Conservation (phyloP, 768 basidiomycete genomes). For the Mycena albidolilacea region DNA sequence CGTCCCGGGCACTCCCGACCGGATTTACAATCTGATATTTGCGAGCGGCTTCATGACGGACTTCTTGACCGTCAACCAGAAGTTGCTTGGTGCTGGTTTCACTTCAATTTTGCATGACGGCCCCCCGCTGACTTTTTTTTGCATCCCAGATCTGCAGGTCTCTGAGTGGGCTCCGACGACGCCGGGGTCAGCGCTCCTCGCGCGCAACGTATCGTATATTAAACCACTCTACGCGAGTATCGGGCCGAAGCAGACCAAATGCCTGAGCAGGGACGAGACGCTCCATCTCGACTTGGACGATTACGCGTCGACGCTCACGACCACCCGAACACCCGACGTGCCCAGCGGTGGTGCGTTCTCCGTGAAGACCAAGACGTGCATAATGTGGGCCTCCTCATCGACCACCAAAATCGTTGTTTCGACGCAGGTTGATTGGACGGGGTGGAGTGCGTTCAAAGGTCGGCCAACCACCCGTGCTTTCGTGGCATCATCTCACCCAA, state of each 20-base stretch:
- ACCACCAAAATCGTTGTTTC: conserved; percentile 88
- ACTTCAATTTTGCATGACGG: not conserved
- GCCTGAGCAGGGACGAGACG: conserved; percentile 92
- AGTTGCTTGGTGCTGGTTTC: conserved; percentile 78
- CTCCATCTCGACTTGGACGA: conserved; percentile 87
- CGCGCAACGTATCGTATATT: conserved; percentile 96
- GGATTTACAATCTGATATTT: conserved; percentile 96
- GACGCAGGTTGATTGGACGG: conserved; percentile 95
- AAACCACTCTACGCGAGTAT: conserved; percentile 91
- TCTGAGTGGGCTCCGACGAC: conserved; percentile 92
- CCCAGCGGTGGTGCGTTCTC: conserved; percentile 94
- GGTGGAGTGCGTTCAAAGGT: conserved; percentile 97
- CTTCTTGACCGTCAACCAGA: conserved; percentile 92
- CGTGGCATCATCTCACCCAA: not conserved
- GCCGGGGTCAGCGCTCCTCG: conserved; percentile 76
- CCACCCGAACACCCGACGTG: conserved; percentile 94
- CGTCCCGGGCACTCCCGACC: conserved; percentile 93
- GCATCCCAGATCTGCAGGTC: conserved; percentile 86
- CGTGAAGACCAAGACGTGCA: conserved; percentile 94
- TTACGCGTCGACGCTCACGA: conserved; percentile 87
- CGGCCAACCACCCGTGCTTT: not conserved
- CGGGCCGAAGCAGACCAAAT: conserved; percentile 96
- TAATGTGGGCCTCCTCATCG: conserved; percentile 92
- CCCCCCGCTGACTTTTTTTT: not conserved
- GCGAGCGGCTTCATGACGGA: conserved; percentile 96